Evolutionary conservation across 768 basidiomycete genomes (phyloP).

Genomic region (Kondoa malvinella): DNA sequence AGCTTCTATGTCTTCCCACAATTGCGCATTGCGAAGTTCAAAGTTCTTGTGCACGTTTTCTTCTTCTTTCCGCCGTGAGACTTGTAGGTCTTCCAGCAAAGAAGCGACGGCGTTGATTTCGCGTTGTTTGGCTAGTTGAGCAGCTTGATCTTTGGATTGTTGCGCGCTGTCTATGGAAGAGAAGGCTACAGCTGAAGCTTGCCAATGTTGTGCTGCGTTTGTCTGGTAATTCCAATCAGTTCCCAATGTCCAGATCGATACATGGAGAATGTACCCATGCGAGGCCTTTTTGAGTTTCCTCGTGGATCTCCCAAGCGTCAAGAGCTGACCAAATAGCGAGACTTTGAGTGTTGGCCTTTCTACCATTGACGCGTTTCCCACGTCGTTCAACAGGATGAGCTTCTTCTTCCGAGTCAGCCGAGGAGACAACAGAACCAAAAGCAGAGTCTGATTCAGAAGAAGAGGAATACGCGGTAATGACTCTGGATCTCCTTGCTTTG

Average conservation of each 20-base stretch:
- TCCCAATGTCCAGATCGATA: neutral
- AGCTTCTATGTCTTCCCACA: constrained; percentile 22
- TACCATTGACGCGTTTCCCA: neutral
- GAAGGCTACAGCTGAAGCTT: constrained; percentile 9
- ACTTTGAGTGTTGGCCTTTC: neutral
- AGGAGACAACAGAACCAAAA: neutral
- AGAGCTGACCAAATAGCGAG: neutral
- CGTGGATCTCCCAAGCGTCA: neutral
- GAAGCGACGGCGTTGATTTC: constrained; percentile 45
- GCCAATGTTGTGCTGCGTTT: constrained; percentile 6
- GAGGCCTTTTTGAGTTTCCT: constrained; percentile 2
- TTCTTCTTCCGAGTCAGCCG: neutral
- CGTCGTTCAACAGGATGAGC: neutral
- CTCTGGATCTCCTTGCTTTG: neutral
- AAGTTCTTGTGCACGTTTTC: constrained; percentile 16
- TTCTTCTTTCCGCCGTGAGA: neutral
- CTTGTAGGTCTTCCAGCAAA: neutral
- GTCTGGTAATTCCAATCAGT: neutral
- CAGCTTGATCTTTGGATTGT: neutral
- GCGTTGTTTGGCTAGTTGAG: constrained; percentile 40
- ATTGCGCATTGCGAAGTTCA: constrained; percentile 16
- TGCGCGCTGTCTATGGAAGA: constrained; percentile 8
- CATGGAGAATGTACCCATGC: neutral
- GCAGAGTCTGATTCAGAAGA: neutral
- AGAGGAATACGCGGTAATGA: neutral